A percentile compares a stretch with the other conserved stretches of the same genome.
These are phyloP conservation scores for Henckelia pumila DNA, from an alignment of 257 asterid species.

Conservation along the genomic window DNA sequence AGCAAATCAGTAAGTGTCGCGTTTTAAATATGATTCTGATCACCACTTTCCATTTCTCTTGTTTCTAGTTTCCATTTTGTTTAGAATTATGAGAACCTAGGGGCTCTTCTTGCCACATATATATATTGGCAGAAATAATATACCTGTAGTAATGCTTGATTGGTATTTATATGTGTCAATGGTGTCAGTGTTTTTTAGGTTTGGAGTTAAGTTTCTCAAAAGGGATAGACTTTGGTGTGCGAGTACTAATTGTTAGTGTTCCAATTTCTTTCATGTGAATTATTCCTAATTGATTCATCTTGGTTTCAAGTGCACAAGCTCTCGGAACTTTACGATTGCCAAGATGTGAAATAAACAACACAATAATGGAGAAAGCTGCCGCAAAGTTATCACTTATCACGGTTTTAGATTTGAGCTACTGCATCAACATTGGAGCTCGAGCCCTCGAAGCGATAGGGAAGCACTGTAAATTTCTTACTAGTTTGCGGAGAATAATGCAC, in stretches of 20 bases:
- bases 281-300: slow-evolving; percentile 21
- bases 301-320: slow-evolving; percentile 66
- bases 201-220: not conserved
- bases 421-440: slow-evolving; percentile 63
- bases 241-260: not conserved
- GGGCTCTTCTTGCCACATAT: not conserved
- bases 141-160: not conserved
- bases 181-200: not conserved
- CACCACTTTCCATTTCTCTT: not conserved
- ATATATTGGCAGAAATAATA: not conserved
- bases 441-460: slow-evolving; percentile 68
- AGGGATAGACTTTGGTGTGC: not conserved
- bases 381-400: slow-evolving; percentile 48
- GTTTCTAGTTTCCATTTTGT: not conserved
- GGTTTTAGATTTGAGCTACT: slow-evolving; percentile 71
- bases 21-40: not conserved
- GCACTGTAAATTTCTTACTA: slow-evolving; percentile 55
- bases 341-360: slow-evolving; percentile 54
- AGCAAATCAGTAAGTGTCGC: slow-evolving; percentile 60
- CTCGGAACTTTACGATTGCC: slow-evolving; percentile 56
- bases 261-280: not conserved
- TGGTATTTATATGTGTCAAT: not conserved
- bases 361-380: slow-evolving; percentile 41
- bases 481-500: slow-evolving; percentile 68
- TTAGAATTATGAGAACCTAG: too few species aligned